A percentile compares a stretch with the other conserved stretches of the same genome.
Evolutionary conservation across 139 green algal species (phyloP).

Genomic region (Coelastrella sp.): DNA sequence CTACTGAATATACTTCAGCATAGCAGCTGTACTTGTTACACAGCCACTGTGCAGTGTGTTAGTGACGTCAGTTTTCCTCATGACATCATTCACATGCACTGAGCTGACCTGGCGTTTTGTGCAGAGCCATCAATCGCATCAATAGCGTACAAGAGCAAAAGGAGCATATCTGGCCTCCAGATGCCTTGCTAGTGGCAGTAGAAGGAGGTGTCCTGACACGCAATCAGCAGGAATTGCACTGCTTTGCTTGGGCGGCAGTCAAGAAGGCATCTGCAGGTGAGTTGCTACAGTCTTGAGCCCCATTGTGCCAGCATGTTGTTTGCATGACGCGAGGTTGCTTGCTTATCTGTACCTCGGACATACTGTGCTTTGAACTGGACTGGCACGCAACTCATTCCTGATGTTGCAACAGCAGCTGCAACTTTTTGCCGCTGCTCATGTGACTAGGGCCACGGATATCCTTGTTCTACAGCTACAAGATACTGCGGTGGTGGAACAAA

Average conservation of each 20-base stretch:
- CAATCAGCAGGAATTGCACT: slow-evolving; percentile 7
- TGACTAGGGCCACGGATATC: too few relatives aligned
- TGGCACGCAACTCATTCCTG: too few relatives aligned
- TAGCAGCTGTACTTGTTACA: neutral
- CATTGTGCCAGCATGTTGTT: too few relatives aligned
- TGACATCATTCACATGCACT: neutral
- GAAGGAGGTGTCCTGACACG: slow-evolving; percentile 56
- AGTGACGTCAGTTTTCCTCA: too few relatives aligned
- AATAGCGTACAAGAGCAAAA: slow-evolving; percentile 18
- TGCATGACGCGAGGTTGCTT: too few relatives aligned
- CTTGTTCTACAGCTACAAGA: too few relatives aligned
- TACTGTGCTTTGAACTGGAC: too few relatives aligned
- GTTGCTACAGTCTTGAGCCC: neutral
- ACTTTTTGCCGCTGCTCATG: too few relatives aligned
- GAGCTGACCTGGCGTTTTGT: neutral
- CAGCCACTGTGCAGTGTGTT: too few relatives aligned
- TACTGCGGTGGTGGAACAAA: too few relatives aligned
- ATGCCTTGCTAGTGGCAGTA: slow-evolving; percentile 47
- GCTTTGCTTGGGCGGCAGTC: slow-evolving; percentile 41
- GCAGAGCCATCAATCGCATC: slow-evolving; percentile 52
- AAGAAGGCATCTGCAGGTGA: slow-evolving; percentile 27
- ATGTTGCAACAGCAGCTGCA: too few relatives aligned
- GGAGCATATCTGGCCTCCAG: slow-evolving; percentile 39
- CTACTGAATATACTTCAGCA: neutral
- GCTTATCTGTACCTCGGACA: too few relatives aligned